Base-by-base conservation (phyloP, 345 rosid genomes). In the Camelina sativa region DNA sequence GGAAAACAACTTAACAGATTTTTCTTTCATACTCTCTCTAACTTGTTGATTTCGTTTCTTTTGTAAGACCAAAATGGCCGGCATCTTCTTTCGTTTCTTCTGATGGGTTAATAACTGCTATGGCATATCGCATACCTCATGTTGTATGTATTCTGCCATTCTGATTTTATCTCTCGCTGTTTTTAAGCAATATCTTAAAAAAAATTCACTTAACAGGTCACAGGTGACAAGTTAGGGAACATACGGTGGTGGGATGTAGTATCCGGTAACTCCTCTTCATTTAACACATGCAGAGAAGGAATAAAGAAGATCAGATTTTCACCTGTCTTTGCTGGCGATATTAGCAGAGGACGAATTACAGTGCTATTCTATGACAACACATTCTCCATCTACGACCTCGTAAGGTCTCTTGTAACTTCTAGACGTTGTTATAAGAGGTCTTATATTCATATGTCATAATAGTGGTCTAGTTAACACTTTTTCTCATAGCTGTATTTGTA, bases 191-290 rank as follows among this genome's bases (percentile, higher is more conserved):
- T 17, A 48, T 64, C 41, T 74, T 46, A 38, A 12, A 51, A n/a
- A 12, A 51, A n/a, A 48, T 1, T 40, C 54, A 65, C 66, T 71
- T 71, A 78, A 77, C 81, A 86, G 90, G 88, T 81, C 28, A 78
- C 67, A 78, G 80, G 84, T 67, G 84, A 78, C 57, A 75, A 91
- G 72, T 88, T 92, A 9, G 97, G 98, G 67, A 90, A 80, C 81
- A 87, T 90, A 70, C 75, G 93, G 76, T 93, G 98, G 98, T 93
- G 98, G 97, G 93, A 93, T 84, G 91, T 93, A 59, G 82, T 82
- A 65, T 85, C 87, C 72, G 97, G 95, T 50, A 87, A 87, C 40
- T 89, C 98, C 68, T 93, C 98, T 55, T 89, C 96, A 56, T 90
- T 93, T 63, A 89, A 82, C 79, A 90, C 95, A 25, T 90, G 88